Evolutionary conservation across 257 asterid species (phyloP), one percentile per base, ranked within the genome.

Genomic region (Solanum sparsipilum): DNA sequence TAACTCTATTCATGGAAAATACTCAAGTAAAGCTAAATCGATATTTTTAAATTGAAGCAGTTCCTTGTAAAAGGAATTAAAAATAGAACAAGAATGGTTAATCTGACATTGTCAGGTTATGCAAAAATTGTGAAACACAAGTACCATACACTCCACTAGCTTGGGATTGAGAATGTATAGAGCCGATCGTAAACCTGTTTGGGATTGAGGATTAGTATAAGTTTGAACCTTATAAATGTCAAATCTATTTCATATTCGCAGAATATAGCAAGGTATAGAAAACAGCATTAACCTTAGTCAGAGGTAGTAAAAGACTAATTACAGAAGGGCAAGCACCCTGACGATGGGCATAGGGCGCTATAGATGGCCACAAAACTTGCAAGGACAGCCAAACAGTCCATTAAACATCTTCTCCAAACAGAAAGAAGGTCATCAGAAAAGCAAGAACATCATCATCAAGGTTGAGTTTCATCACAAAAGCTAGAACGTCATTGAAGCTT

Each of bases 381-480:
- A 38, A 94, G 91, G 5, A 91, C 93, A 35, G 95, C 94, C 32
- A 93, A 83, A 29, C 88, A 92, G 23, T 93, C 74, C 95, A 94
- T 91, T 90, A 91, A 91, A 84, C 41, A 86, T 65, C 91, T 91
- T 92, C 72, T 92, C 91, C 38, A n/a, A 7, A 90, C 29, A 81
- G 15, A 86, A 87, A 71, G 32, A 87, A 32, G 38, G 67, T 67
- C 20, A 78, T 70, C 25, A 86, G 76, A 31, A 20, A 23, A 41
- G 38, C 12, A n/a, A 38, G 84, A 44, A 87, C 71, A 63, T 13
- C 18, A 27, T 71, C 29, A 9, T 35, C 48, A 87, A 41, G 46
- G 21, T 21, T 27, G 29, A 29, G 44, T 23, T 23, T 71, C 83
- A 88, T 93, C 95, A 93, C 91, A 79, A 95, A 87, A 68, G 92